Evolutionary conservation across 2,329 filamentous ascomycete genomes (phyloP), one percentile per base, ranked within the genome.

Genomic region (Ophiostoma pallidulum): DNA sequence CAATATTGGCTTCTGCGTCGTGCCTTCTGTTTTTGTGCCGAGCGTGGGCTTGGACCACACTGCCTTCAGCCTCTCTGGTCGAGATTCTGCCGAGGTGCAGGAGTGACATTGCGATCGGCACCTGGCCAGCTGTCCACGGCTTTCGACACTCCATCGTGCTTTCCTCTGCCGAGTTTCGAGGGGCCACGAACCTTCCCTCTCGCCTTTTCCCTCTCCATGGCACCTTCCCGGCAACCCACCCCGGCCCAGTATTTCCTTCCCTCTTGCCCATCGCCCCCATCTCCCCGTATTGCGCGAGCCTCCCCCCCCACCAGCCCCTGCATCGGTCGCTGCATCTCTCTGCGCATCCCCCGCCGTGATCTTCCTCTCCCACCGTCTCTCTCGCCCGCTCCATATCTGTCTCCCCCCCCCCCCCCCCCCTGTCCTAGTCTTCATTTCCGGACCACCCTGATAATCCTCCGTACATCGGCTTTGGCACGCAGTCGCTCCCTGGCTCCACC

Each of bases 51-150:
- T n/a, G n/a, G n/a, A n/a, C n/a, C n/a, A n/a, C n/a, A n/a, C n/a
- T n/a, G n/a, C n/a, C n/a, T n/a, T n/a, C n/a, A n/a, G n/a, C n/a
- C n/a, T n/a, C n/a, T n/a, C n/a, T n/a, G n/a, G n/a, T n/a, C n/a
- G n/a, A 22, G 24, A 32, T 33, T n/a, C 16, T 24, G 18, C 19
- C n/a, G 10, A 41, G 41, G 14, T 18, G 20, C 28, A 26, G 18
- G 19, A 28, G 45, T 39, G 37, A 47, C 45, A 47, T 47, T 47
- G 29, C 26, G 45, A 47, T 47, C 45, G 45, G 24, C 45, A 41
- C 28, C 22, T 20, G 36, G 26, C 13, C 29, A 37, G 19, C 20
- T 41, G 32, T 35, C 32, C 24, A 24, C 26, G 26, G 28, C 32
- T n/a, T 33, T 13, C 35, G 35, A 8, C n/a, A 28, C 41, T 38